phyloP scores from a whole-genome alignment of 306 rosid genomes.

The Calophaca sinica region DNA sequence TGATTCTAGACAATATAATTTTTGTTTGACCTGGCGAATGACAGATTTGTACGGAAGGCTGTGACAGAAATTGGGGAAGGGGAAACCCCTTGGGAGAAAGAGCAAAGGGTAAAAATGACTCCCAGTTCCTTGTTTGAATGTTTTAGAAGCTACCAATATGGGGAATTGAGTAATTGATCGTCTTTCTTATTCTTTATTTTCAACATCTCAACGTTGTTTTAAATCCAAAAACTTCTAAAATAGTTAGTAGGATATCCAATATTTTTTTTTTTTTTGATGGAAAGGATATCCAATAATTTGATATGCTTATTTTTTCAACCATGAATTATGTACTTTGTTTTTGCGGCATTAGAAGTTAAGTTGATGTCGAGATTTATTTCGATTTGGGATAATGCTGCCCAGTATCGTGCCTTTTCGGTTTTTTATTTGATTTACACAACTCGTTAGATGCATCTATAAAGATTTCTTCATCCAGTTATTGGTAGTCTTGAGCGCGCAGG shows the following conservation, averaged over 20 bases:
- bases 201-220: neutral
- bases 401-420: no score
- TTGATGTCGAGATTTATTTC: no score
- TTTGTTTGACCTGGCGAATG: constrained; percentile 34
- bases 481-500: no score
- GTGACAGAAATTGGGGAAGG: constrained; percentile 26
- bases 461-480: no score
- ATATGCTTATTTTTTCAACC: neutral
- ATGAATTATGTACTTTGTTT: neutral
- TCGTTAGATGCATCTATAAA: no score
- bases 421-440: no score
- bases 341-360: neutral
- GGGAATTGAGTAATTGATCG: neutral
- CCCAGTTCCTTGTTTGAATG: constrained; percentile 6
- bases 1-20: constrained; percentile 40
- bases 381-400: no score
- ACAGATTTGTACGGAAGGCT: constrained; percentile 21
- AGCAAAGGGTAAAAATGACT: constrained; percentile 2
- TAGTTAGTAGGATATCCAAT: neutral
- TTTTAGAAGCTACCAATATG: constrained; percentile 13
- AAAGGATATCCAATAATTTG: neutral
- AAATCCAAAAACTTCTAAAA: neutral
- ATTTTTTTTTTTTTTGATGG: no score
- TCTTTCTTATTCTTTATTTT: constrained; percentile 14
- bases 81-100: no score